phyloP scores from a whole-genome alignment of 2,329 filamentous ascomycete species.

The Dissoconium aciculare region DNA sequence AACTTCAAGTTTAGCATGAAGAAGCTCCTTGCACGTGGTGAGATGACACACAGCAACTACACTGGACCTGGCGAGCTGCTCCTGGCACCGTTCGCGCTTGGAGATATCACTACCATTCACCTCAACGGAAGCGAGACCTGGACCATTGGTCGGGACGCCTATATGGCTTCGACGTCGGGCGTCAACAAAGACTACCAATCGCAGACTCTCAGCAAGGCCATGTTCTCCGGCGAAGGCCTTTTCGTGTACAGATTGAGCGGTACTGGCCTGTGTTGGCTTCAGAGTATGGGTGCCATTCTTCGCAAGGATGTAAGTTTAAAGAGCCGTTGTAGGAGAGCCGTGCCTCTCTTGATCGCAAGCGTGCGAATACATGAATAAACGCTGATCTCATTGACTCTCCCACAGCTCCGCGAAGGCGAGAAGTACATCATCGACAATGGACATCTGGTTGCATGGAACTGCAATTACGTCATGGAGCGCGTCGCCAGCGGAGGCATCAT shows the following conservation, averaged over 20 bases:
- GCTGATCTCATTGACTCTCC: constrained; percentile 3
- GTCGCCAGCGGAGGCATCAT: constrained; percentile 83
- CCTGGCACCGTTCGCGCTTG: constrained; percentile 62
- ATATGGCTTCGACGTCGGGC: constrained; percentile 73
- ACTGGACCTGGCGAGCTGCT: constrained; percentile 85
- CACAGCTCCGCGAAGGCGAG: constrained; percentile 47
- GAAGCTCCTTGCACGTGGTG: constrained; percentile 72
- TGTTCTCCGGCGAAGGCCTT: constrained; percentile 85
- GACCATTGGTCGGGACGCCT: constrained; percentile 76
- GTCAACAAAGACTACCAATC: constrained; percentile 70
- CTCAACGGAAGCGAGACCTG: constrained; percentile 50
- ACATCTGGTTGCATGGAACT: constrained; percentile 80
- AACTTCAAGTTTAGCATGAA: constrained; percentile 75
- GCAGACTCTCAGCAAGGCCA: constrained; percentile 73
- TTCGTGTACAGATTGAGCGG: constrained; percentile 82
- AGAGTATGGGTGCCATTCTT: constrained; percentile 88
- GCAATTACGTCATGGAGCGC: constrained; percentile 80
- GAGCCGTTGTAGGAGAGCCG: too few relatives aligned
- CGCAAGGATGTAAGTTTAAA: constrained; percentile 72
- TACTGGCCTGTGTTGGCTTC: constrained; percentile 70
- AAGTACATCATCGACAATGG: constrained; percentile 61
- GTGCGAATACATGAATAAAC: background rate
- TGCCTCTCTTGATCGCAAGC: background rate
- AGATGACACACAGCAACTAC: constrained; percentile 63
- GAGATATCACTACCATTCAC: constrained; percentile 71